Evolutionary conservation across 164 flowering plant genomes (phyloP), one percentile per base, ranked within the genome.

Genomic region (Chloranthus sessilifolius): DNA sequence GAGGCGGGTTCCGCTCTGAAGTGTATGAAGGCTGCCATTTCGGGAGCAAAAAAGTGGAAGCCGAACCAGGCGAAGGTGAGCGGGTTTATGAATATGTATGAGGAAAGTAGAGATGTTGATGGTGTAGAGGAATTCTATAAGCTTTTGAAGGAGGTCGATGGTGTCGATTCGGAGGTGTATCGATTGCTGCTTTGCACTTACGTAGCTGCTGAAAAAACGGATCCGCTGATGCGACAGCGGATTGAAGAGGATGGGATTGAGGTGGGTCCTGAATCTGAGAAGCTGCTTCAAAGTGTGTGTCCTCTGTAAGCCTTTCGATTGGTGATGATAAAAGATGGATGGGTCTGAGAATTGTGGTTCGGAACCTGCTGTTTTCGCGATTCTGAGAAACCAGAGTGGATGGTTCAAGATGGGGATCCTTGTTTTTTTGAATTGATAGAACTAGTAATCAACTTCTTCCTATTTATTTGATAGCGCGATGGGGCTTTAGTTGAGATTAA

Each of bases 111-210:
- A 40, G 83, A 83, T 52, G 71, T 71, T 4, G 69, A 64, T 40
- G 60, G 79, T 22, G 90, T 82, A 6, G 88, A 83, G 53, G 65
- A 72, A 44, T 70, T 85, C 28, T 74, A 59, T 64, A 51, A 62
- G 47, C 42, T 68, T 53, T 52, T 89, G 58, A 78, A 74, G 75
- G 56, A 54, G 34, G 26, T 60, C 3, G 53, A 67, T 37, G 47
- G 59, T 57, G 62, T 82, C 22, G 63, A 71, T 55, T 48, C 63
- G 1, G 51, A 62, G 19, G 67, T 39, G 16, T 78, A 72, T 40
- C 8, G 25, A 4, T 52, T 29, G 7, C 64, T 82, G 64, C 75
- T 87, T 19, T 62, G 41, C 19, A 73, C 72, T 21, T 81, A 79
- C 28, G 20, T 64, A 5, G 72, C 75, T 44, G 84, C 88, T 35